Evolutionary conservation across 2,329 filamentous ascomycete species (phyloP), one percentile per base, ranked within the genome.

Genomic region (Talaromyces rugulosus): DNA sequence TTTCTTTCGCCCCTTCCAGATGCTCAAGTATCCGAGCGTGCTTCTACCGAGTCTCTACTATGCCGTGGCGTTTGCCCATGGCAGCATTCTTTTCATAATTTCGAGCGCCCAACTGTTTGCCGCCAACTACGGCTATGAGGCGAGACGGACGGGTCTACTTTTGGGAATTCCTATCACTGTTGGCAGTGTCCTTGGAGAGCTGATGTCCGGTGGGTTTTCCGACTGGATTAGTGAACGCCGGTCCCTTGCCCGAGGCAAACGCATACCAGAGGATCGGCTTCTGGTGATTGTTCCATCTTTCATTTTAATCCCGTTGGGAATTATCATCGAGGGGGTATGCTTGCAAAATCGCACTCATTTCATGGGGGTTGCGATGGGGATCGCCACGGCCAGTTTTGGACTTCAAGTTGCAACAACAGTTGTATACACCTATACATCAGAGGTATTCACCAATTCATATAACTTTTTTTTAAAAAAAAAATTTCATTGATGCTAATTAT

Each of bases 21-120:
- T 70, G 69, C 57, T 69, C 6, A 64, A 61, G 44, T 70, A 69
- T 44, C 31, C 65, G 2, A 60, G 64, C 23, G 56, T 71, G 51
- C 12, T 66, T 18, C n/a, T 70, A 8, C 67, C 68, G 14, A 64
- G 57, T 23, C 23, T 67, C 18, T 69, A 66, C 60, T 68, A 69
- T 56, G 67, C 70, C 65, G 66, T 65, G 3, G 65, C 57, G 11
- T 70, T 69, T 52, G 65, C 63, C 33, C 72, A 68, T 33, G 69
- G 69, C n/a, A 69, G 63, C 18, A 63, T 71, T 1, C 54, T 72
- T 8, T 71, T 70, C 50, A 69, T 66, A 1, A 47, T 65, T 4
- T 89, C 86, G 3, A 82, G 91, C 53, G 78, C 78, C 55, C 81
- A 87, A 59, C 80, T 93, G 1, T 78, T 88, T 54, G 72, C 81